A percentile compares a stretch with the other conserved stretches of the same genome.
phyloP scores from a whole-genome alignment of 108 stramenopile genomes.

The Aureococcus anophagefferens region DNA sequence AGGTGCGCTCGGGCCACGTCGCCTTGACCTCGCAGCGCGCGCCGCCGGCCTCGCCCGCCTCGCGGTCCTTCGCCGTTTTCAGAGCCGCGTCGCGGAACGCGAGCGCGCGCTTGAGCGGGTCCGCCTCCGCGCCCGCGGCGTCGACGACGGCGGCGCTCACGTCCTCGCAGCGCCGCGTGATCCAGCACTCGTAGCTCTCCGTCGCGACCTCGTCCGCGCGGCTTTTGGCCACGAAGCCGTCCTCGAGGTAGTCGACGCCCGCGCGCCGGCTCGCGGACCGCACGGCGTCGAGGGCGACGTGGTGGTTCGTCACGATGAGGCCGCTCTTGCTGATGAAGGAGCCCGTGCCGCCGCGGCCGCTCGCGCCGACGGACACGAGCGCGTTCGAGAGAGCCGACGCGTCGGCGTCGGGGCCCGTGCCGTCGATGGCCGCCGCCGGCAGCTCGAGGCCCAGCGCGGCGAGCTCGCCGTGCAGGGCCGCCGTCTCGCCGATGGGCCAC shows the following conservation, averaged over 20 bases:
- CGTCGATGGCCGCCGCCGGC: slow-evolving; percentile 9
- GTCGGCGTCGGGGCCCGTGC: background rate
- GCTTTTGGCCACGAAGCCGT: slow-evolving; percentile 6
- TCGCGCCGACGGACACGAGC: slow-evolving; percentile 6
- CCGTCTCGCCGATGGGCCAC: slow-evolving; percentile 8
- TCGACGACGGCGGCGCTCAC: slow-evolving; percentile 7
- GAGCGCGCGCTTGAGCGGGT: slow-evolving; percentile 9
- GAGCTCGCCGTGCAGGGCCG: background rate
- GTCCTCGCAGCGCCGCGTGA: slow-evolving; percentile 7
- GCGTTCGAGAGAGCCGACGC: slow-evolving; percentile 1
- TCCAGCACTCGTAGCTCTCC: slow-evolving; percentile 7
- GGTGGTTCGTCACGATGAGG: slow-evolving; percentile 10
- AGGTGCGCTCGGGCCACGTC: slow-evolving; percentile 3
- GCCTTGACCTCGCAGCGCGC: slow-evolving; percentile 10
- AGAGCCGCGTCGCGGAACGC: background rate
- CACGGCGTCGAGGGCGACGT: slow-evolving; percentile 11
- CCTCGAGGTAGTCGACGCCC: slow-evolving; percentile 1
- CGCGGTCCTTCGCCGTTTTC: background rate
- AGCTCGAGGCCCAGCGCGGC: slow-evolving; percentile 1
- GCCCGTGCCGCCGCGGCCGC: slow-evolving; percentile 11
- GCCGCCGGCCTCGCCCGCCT: background rate
- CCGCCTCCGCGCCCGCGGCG: slow-evolving; percentile 4
- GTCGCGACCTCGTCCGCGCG: slow-evolving; percentile 2
- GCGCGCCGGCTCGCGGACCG: background rate
- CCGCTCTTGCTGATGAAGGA: slow-evolving; percentile 6